A percentile compares a stretch with the other conserved stretches of the same genome.
phyloP scores from a whole-genome alignment of 2,329 filamentous ascomycete genomes.

The Bipolaris sorokiniana region DNA sequence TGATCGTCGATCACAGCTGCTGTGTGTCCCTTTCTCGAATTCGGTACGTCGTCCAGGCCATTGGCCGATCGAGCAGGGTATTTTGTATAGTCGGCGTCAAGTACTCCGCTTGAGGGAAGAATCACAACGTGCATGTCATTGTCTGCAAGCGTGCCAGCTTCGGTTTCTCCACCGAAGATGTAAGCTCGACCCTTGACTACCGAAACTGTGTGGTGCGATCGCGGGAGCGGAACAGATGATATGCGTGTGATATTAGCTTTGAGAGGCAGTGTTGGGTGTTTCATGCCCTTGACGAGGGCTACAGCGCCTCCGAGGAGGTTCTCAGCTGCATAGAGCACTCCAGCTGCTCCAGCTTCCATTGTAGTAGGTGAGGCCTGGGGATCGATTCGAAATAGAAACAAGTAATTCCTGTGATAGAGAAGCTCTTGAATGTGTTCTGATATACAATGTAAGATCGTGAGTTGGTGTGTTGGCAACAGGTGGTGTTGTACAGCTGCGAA shows the following conservation, averaged over 20 bases:
- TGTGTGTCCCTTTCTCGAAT: constrained; percentile 50
- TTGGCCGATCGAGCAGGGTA: constrained; percentile 41
- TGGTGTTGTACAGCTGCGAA: constrained; percentile 11
- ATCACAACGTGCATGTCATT: constrained; percentile 61
- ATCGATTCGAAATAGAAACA: not conserved
- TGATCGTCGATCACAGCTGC: constrained; percentile 52
- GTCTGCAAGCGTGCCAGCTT: constrained; percentile 51
- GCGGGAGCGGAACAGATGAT: constrained; percentile 52
- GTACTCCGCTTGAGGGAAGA: constrained; percentile 54
- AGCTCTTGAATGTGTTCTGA: not conserved
- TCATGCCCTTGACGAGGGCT: constrained; percentile 56
- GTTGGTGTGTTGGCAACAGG: constrained; percentile 7
- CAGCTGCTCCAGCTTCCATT: constrained; percentile 49
- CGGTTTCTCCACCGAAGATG: constrained; percentile 60
- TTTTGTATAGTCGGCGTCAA: constrained; percentile 51
- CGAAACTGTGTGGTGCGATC: constrained; percentile 60
- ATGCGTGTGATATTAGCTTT: constrained; percentile 59
- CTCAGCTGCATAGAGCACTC: constrained; percentile 48
- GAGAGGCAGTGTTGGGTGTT: constrained; percentile 58
- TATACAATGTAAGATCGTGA: not conserved
- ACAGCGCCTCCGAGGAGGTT: constrained; percentile 49
- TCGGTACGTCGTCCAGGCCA: constrained; percentile 45
- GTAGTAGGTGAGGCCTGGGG: constrained; percentile 46
- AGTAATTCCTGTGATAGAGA: not conserved
- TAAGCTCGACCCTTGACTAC: constrained; percentile 62